A percentile compares a stretch with the other conserved stretches of the same genome.
Evolutionary conservation across 2,329 filamentous ascomycete genomes (phyloP).

Genomic region (Phaeophleospora eucalypticola): DNA sequence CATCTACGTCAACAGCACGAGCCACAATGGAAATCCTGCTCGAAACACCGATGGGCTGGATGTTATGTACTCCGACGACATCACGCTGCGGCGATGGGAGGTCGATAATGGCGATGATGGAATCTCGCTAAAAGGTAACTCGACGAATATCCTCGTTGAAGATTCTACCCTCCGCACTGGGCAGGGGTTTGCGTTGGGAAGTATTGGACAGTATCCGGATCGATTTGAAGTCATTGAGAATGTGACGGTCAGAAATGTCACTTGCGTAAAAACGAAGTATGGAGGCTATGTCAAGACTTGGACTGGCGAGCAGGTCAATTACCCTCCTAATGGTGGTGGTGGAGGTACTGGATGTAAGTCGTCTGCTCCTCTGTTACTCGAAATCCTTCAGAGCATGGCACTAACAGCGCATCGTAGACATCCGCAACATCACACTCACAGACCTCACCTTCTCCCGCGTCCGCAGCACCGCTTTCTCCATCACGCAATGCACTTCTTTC

Average conservation of each 20-base stretch:
- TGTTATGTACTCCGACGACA: constrained; percentile 49
- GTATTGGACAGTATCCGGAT: constrained; percentile 8
- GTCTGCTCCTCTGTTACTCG: no score
- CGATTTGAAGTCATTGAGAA: constrained; percentile 47
- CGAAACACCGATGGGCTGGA: constrained; percentile 50
- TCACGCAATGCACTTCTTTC: constrained; percentile 23
- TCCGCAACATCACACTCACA: constrained; percentile 36
- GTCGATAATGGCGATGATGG: constrained; percentile 52
- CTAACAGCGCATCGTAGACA: no score
- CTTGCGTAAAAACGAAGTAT: not conserved
- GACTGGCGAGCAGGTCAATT: constrained; percentile 45
- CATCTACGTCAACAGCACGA: constrained; percentile 52
- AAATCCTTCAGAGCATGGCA: constrained; percentile 45
- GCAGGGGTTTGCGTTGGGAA: constrained; percentile 51
- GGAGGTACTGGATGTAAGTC: constrained; percentile 50
- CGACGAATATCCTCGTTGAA: constrained; percentile 49
- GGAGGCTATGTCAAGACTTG: constrained; percentile 50
- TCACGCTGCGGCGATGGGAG: constrained; percentile 48
- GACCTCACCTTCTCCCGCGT: constrained; percentile 24
- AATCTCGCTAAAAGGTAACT: constrained; percentile 46
- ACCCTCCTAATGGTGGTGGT: constrained; percentile 55
- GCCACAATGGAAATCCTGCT: constrained; percentile 14
- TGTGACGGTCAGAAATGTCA: constrained; percentile 46
- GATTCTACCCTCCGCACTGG: constrained; percentile 48
- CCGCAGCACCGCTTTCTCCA: constrained; percentile 9